These are phyloP conservation scores for Curvularia hawaiiensis DNA, from an alignment of 2,329 filamentous ascomycete genomes.

Conservation along the genomic window DNA sequence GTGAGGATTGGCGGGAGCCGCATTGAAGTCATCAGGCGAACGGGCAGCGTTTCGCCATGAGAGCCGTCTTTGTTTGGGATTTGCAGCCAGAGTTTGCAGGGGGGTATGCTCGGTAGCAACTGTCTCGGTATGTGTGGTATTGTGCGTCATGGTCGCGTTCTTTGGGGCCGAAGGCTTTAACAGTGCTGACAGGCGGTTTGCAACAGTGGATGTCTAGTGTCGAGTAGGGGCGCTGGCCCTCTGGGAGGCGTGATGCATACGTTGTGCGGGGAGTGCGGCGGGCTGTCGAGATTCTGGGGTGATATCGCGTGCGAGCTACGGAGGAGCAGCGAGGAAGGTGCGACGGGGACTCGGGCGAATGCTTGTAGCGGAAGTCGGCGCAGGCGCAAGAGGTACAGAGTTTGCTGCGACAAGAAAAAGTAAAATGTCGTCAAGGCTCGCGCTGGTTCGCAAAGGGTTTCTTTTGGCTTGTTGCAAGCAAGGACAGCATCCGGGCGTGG, in stretches of 20 bases:
- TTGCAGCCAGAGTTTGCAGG: slow-evolving; percentile 16
- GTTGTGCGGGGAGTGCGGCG: slow-evolving; percentile 15
- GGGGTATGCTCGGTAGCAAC: slow-evolving; percentile 33
- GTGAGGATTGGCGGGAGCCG: slow-evolving; percentile 35
- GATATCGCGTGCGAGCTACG: slow-evolving; percentile 28
- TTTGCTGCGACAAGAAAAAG: background rate
- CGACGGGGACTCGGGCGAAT: slow-evolving; percentile 3
- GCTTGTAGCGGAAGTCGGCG: slow-evolving; percentile 13
- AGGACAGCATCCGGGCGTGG: slow-evolving; percentile 1
- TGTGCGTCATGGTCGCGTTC: slow-evolving; percentile 32
- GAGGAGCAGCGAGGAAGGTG: slow-evolving; percentile 2
- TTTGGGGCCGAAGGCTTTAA: slow-evolving; percentile 8
- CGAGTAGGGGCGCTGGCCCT: background rate
- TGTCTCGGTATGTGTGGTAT: slow-evolving; percentile 31
- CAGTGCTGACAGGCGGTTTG: background rate
- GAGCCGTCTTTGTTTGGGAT: slow-evolving; percentile 31
- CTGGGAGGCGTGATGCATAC: slow-evolving; percentile 19
- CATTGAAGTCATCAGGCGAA: slow-evolving; percentile 15
- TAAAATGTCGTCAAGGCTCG: background rate
- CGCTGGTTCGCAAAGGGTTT: background rate
- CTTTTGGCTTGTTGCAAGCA: background rate
- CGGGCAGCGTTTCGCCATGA: slow-evolving; percentile 38
- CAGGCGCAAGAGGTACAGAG: background rate
- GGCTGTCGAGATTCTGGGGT: slow-evolving; percentile 26
- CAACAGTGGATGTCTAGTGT: slow-evolving; percentile 4